Evolutionary conservation across 2,329 filamentous ascomycete genomes (phyloP).

Genomic region (Diaporthe longicolla): DNA sequence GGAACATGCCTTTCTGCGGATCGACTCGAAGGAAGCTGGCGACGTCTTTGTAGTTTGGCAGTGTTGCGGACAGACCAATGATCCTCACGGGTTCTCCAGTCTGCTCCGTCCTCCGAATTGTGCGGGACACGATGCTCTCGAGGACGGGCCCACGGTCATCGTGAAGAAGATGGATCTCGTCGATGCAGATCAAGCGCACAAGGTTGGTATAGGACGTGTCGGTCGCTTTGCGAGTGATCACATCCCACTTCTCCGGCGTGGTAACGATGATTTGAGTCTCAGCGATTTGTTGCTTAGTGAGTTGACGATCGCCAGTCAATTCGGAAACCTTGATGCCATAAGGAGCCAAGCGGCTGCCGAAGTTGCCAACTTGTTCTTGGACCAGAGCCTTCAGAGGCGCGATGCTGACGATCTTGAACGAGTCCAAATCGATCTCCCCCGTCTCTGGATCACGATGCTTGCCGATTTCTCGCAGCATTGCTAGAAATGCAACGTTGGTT

Average conservation of each 20-base stretch:
- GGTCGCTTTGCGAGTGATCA: slow-evolving; percentile 97
- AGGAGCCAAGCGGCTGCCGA: slow-evolving; percentile 89
- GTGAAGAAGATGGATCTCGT: slow-evolving; percentile 97
- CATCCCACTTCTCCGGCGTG: slow-evolving; percentile 98
- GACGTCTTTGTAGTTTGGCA: slow-evolving; percentile 97
- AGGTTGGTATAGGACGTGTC: slow-evolving; percentile 97
- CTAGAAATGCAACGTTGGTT: slow-evolving; percentile 98
- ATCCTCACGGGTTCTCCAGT: slow-evolving; percentile 94
- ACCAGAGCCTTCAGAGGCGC: slow-evolving; percentile 96
- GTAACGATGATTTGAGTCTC: slow-evolving; percentile 99
- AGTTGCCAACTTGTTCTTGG: slow-evolving; percentile 98
- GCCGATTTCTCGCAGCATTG: slow-evolving; percentile 95
- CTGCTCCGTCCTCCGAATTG: slow-evolving; percentile 92
- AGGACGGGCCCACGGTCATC: slow-evolving; percentile 97
- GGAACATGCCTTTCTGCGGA: slow-evolving; percentile 86
- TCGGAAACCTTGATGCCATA: slow-evolving; percentile 96
- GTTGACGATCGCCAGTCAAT: slow-evolving; percentile 95
- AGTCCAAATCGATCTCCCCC: slow-evolving; percentile 94
- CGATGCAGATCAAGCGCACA: slow-evolving; percentile 95
- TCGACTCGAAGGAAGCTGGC: slow-evolving; percentile 96
- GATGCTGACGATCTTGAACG: slow-evolving; percentile 99
- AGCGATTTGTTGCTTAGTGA: slow-evolving; percentile 98
- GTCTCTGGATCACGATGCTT: slow-evolving; percentile 92
- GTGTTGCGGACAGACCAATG: slow-evolving; percentile 91
- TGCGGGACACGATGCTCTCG: slow-evolving; percentile 96